Conservation (phyloP, 1,284 basidiomycete genomes). For the Pyrrhoderma noxium region DNA sequence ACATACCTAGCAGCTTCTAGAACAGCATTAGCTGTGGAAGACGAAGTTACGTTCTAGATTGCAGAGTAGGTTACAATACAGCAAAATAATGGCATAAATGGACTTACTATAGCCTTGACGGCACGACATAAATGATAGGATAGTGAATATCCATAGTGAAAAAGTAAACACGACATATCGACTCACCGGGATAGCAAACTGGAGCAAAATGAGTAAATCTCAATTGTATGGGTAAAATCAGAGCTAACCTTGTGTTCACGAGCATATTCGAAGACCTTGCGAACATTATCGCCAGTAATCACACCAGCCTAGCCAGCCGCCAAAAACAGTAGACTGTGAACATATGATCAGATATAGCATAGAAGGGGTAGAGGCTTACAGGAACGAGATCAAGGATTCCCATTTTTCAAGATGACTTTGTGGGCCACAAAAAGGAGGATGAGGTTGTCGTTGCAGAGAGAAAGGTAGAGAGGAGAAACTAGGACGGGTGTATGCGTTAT, state of each 20-base stretch:
- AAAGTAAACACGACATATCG: not conserved
- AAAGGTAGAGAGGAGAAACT: no score
- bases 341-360: constrained; percentile 8
- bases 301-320: constrained; percentile 64
- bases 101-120: constrained; percentile 63
- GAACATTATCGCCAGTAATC: constrained; percentile 79
- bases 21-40: constrained; percentile 79
- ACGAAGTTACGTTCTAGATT: constrained; percentile 77
- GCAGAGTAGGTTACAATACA: constrained; percentile 16
- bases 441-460: no score
- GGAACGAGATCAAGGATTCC: constrained; percentile 68
- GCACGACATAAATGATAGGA: not conserved
- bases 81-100: constrained; percentile 6
- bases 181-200: constrained; percentile 85
- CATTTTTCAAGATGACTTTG: constrained; percentile 32
- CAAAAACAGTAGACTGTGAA: not conserved
- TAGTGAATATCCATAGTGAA: not conserved
- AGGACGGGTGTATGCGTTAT: no score
- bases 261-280: constrained; percentile 86
- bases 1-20: constrained; percentile 80
- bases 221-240: not conserved
- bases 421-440: no score
- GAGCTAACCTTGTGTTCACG: constrained; percentile 67
- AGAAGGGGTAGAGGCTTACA: constrained; percentile 33
- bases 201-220: constrained; percentile 8